Evolutionary conservation across 495 filamentous ascomycete species (phyloP), one percentile per base, ranked within the genome.

Genomic region (Jackrogersella minutella): DNA sequence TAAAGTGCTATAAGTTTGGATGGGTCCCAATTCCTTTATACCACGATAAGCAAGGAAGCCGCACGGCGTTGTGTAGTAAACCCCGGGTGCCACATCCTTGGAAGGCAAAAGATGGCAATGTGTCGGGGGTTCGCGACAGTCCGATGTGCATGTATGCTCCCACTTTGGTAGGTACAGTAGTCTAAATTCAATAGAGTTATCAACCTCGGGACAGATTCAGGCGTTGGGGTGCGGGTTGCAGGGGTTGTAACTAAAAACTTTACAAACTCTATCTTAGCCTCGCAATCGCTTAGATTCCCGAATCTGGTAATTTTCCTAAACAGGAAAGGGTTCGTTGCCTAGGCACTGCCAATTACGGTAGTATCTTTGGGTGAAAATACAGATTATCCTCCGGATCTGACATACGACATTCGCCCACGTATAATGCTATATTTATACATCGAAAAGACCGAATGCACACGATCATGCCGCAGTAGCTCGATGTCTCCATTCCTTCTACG

Each of bases 1-100:
- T 50, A 16, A 50, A 50, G n/a, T 50, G 14, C 46, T 50, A 33
- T 17, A 8, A 50, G 46, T 26, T 17, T 11, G 26, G 26, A 39
- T 14, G 47, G 46, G 58, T 46, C 44, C n/a, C 26, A 36, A 51
- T 61, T 52, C 24, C 36, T 51, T 62, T 62, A 62, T 62, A 62
- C 17, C 33, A 16, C n/a, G 28, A 50, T 39, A 40, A 53, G 49
- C 33, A 36, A 11, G 24, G 36, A 57, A 22, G 24, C 34, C 33
- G 30, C 37, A 54, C 58, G 58, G 58, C 33, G 22, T 56, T 56
- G 13, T 33, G 11, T n/a, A 46, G 21, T 24, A 46, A 46, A 21
- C 26, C 24, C 28, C 46, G 24, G 46, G 46, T 33, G 46, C n/a
- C 14, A 50, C 46, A 50, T 50, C 41, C 41, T 46, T 24, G 41